These are phyloP conservation scores for Kondoa subrosea DNA, from an alignment of 768 basidiomycete species.

Conservation along the genomic window DNA sequence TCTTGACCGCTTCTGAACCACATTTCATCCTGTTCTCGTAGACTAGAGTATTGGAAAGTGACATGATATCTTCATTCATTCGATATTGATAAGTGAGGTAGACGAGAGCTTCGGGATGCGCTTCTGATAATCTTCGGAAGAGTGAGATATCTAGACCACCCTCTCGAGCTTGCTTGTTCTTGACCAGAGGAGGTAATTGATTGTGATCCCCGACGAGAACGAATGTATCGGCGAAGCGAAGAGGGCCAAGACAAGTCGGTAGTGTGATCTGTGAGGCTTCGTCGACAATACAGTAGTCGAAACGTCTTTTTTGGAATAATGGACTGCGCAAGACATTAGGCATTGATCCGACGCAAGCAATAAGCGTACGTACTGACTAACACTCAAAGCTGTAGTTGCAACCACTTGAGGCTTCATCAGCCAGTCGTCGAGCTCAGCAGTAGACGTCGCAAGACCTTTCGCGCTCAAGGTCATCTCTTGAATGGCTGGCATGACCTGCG, in stretches of 20 bases:
- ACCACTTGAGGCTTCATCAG: slow-evolving; percentile 80
- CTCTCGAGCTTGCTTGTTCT: slow-evolving; percentile 56
- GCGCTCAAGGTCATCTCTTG: slow-evolving; percentile 52
- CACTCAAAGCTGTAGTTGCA: slow-evolving; percentile 81
- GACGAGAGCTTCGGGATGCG: slow-evolving; percentile 54
- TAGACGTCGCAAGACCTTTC: slow-evolving; percentile 43
- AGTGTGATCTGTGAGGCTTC: slow-evolving; percentile 96
- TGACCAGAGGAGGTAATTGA: slow-evolving; percentile 85
- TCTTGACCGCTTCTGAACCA: slow-evolving; percentile 56
- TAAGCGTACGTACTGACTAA: slow-evolving; percentile 61
- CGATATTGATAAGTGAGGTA: slow-evolving; percentile 80
- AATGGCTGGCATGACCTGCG: slow-evolving; percentile 66
- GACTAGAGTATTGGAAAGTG: slow-evolving; percentile 67
- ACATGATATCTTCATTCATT: slow-evolving; percentile 95
- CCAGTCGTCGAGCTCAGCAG: slow-evolving; percentile 68
- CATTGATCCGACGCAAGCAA: neutral
- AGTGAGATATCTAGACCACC: slow-evolving; percentile 78
- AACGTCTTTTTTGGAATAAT: slow-evolving; percentile 62
- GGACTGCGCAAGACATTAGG: slow-evolving; percentile 40
- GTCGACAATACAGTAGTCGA: slow-evolving; percentile 95
- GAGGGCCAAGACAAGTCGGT: slow-evolving; percentile 83
- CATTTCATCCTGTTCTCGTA: slow-evolving; percentile 62
- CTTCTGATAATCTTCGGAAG: slow-evolving; percentile 72
- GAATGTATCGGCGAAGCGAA: slow-evolving; percentile 76
- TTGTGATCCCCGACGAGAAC: slow-evolving; percentile 94